phyloP scores from a whole-genome alignment of 805 yeast species.

The Lachancea meyersii region DNA sequence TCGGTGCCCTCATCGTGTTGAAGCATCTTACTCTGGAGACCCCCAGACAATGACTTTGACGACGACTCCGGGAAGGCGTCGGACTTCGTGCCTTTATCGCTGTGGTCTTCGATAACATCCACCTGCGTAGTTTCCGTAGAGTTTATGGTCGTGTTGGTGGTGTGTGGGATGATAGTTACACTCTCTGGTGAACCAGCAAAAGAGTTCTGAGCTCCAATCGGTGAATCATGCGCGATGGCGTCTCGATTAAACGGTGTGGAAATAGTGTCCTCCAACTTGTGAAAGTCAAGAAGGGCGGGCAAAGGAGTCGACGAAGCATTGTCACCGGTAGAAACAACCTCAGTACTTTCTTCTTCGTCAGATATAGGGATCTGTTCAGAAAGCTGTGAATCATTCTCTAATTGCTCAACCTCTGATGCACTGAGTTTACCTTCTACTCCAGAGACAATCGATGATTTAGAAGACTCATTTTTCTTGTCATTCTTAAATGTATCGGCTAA shows the following conservation, averaged over 20 bases:
- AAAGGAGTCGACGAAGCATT: neutral
- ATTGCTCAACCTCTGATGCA: too few relatives aligned
- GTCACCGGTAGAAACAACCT: neutral
- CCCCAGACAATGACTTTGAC: neutral
- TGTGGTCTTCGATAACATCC: neutral
- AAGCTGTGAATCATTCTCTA: neutral
- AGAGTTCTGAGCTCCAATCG: constrained; percentile 4
- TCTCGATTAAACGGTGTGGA: constrained; percentile 1
- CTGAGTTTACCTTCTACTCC: neutral
- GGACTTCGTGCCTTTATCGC: neutral
- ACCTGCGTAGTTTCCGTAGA: neutral
- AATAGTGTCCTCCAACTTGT: neutral
- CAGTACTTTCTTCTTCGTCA: constrained; percentile 1
- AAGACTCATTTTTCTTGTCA: neutral
- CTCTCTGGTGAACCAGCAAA: constrained; percentile 4
- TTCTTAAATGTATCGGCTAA: neutral
- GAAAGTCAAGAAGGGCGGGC: neutral
- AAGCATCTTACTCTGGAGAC: neutral
- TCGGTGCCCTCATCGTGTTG: constrained; percentile 3
- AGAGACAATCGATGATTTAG: neutral
- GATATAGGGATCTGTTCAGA: neutral
- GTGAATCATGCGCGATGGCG: neutral
- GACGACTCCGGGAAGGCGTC: too few relatives aligned
- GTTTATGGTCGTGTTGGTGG: neutral
- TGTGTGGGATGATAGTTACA: neutral